Evolutionary conservation across 139 green algal species (phyloP).

Genomic region (Ostreobium quekettii): DNA sequence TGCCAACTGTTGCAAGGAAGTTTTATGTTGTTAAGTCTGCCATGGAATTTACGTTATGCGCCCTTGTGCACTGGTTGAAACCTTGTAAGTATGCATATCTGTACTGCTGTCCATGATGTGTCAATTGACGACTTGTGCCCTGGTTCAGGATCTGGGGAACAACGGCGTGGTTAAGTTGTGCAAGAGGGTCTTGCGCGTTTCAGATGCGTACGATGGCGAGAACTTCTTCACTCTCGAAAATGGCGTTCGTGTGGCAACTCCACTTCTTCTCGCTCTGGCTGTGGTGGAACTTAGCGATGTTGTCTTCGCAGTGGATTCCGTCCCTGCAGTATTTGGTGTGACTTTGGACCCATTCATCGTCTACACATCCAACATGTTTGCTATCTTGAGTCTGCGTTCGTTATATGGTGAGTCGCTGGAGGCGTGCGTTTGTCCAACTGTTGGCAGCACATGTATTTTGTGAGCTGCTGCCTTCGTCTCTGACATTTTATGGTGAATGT

Average conservation of each 20-base stretch:
- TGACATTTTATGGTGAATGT: too few relatives aligned
- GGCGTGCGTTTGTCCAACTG: too few relatives aligned
- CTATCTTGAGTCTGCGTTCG: constrained; percentile 69
- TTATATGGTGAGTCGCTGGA: constrained; percentile 74
- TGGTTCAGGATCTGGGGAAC: constrained; percentile 30
- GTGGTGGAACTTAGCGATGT: constrained; percentile 91
- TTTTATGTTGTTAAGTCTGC: background rate
- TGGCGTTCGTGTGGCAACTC: constrained; percentile 57
- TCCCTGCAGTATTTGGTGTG: constrained; percentile 85
- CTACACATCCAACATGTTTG: constrained; percentile 92
- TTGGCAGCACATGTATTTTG: too few relatives aligned
- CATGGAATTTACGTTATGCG: background rate
- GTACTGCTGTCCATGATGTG: too few relatives aligned
- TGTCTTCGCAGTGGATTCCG: constrained; percentile 93
- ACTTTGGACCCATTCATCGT: constrained; percentile 96
- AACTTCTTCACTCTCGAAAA: constrained; percentile 79
- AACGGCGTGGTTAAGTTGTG: constrained; percentile 76
- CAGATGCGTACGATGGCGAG: constrained; percentile 73
- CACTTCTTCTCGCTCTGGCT: constrained; percentile 82
- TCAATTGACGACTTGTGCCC: background rate
- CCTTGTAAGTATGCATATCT: too few relatives aligned
- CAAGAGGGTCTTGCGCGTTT: constrained; percentile 53
- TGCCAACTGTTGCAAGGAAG: too few relatives aligned
- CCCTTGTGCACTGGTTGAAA: too few relatives aligned
- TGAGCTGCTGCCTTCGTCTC: too few relatives aligned